Percentiles rank a stretch among this genome's conserved stretches.
phyloP scores from a whole-genome alignment of 129 eudicot species.

The Tagetes erecta region DNA sequence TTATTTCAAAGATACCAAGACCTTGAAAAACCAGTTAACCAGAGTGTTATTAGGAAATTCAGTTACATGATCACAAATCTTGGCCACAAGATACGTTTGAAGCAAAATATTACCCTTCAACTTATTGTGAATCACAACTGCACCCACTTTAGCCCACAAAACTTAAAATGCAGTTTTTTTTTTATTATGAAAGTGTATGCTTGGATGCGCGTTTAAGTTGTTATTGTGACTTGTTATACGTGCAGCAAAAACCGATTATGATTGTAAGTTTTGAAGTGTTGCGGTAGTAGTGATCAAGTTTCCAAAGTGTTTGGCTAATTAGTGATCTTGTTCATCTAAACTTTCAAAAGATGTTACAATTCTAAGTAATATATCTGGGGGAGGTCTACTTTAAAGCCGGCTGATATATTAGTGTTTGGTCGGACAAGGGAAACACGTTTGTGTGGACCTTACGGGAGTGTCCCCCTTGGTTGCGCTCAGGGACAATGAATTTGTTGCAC shows the following conservation, averaged over 20 bases:
- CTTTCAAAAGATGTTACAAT: no score
- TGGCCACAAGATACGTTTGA: slow-evolving; percentile 33
- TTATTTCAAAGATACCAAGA: slow-evolving; percentile 23
- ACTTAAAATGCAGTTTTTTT: not conserved
- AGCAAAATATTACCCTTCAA: slow-evolving; percentile 1
- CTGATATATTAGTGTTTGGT: no score
- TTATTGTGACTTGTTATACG: not conserved
- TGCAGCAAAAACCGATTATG: not conserved
- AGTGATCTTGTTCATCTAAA: no score
- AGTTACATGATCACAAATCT: slow-evolving; percentile 34
- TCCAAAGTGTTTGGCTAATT: no score
- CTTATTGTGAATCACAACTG: not conserved
- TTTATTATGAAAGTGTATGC: not conserved
- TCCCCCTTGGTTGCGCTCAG: no score
- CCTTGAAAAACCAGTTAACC: slow-evolving; percentile 40
- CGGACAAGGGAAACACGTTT: no score
- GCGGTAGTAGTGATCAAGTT: no score
- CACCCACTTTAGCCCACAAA: not conserved
- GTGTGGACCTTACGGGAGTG: no score
- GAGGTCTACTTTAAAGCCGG: no score
- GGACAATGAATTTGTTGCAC: no score
- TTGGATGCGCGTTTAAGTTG: not conserved
- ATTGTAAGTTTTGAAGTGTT: no score
- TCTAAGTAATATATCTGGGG: no score
- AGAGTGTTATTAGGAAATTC: slow-evolving; percentile 45